Evolutionary conservation across 495 filamentous ascomycete genomes (phyloP), one percentile per base, ranked within the genome.

Genomic region (Aspergillus ellipticus): DNA sequence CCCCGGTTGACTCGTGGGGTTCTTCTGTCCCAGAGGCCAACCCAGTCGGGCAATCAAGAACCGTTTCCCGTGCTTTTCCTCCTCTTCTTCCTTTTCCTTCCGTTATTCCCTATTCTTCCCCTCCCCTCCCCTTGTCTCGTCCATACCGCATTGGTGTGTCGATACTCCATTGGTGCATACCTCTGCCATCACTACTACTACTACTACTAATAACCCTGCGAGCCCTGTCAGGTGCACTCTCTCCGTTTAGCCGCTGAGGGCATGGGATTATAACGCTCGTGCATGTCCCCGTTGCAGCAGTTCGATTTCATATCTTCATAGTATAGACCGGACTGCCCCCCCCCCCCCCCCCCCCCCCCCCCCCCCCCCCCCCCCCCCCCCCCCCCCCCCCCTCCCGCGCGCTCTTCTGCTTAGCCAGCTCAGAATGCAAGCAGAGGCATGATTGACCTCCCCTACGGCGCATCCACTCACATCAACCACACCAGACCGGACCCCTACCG

Each of bases 381-480:
- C 24, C 47, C 3, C 4, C 41, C 9, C 42, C 28, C 20, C 15
- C 19, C 42, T 35, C n/a, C 31, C 29, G 13, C 6, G 22, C 13
- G 42, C 2, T n/a, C n/a, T 11, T 48, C 42, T 16, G 19, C 29
- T n/a, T 39, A 1, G 10, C 35, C 35, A 15, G 35, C 11, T 22
- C 58, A 64, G 62, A 48, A 61, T 64, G 62, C 62, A 35, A 53
- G 58, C 53, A 50, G 31, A 56, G 51, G 50, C 47, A 47, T 64
- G 56, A 61, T 48, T 31, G 28, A 16, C 49, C 10, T 29, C 20
- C 31, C 39, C 16, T n/a, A 22, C 24, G 15, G 37, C 48, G 2
- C 16, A 31, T 17, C 48, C 15, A 8, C 37, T 17, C 31, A 31
- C 19, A 33, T 20, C 47, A 26, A 24, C 13, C 45, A 22, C 24